Evolutionary conservation across 495 filamentous ascomycete genomes (phyloP).

Genomic region (Penicillium waksmanii): DNA sequence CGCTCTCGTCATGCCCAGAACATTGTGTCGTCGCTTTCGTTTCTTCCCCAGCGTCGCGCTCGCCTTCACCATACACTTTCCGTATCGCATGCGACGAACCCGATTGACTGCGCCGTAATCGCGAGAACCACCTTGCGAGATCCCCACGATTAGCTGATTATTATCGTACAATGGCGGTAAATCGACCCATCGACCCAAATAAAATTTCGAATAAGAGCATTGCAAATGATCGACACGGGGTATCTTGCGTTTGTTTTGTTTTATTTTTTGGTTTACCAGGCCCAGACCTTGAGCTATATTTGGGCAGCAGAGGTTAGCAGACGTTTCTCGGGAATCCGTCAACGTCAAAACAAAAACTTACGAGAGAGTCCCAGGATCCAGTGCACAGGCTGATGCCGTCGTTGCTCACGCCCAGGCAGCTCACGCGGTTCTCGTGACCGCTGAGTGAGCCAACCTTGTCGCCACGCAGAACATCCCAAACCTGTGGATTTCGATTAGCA

Average conservation of each 20-base stretch:
- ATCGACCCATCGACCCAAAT: slow-evolving; percentile 40
- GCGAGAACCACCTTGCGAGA: slow-evolving; percentile 23
- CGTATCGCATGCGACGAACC: slow-evolving; percentile 32
- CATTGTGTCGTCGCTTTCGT: slow-evolving; percentile 39
- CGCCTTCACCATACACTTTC: slow-evolving; percentile 31
- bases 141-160: slow-evolving; percentile 39
- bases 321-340: slow-evolving; percentile 6
- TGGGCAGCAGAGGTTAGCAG: slow-evolving; percentile 19
- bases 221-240: slow-evolving; percentile 51
- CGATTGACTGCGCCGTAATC: slow-evolving; percentile 40
- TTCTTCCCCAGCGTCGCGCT: slow-evolving; percentile 32
- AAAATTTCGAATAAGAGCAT: slow-evolving; percentile 46
- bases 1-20: slow-evolving; percentile 30
- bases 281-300: slow-evolving; percentile 83
- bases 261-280: slow-evolving; percentile 57
- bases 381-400: slow-evolving; percentile 99
- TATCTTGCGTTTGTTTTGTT: slow-evolving; percentile 47
- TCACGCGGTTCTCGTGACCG: slow-evolving; percentile 98
- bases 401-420: slow-evolving; percentile 97
- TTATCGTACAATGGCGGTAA: slow-evolving; percentile 52
- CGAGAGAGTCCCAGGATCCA: slow-evolving; percentile 98
- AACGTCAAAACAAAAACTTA: slow-evolving; percentile 54
- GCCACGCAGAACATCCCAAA: slow-evolving; percentile 96
- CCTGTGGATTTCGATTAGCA: slow-evolving; percentile 61
- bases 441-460: slow-evolving; percentile 96